These are phyloP conservation scores for Lentinus tigrinus DNA, from an alignment of 768 basidiomycete species.

Conservation along the genomic window DNA sequence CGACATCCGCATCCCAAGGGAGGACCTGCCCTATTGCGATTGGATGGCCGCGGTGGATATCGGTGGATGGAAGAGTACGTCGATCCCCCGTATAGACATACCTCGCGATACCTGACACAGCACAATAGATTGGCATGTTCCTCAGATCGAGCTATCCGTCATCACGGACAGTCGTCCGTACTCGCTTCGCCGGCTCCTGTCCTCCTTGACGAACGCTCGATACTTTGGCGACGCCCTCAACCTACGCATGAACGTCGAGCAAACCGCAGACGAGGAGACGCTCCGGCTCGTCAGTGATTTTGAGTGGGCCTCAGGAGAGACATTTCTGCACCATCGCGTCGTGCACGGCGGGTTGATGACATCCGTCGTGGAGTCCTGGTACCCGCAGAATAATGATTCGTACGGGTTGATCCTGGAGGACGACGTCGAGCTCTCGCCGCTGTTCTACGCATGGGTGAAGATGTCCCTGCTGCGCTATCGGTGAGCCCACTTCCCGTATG, in stretches of 20 bases:
- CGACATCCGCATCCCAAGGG: slow-evolving; percentile 42
- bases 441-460: slow-evolving; percentile 86
- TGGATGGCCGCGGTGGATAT: slow-evolving; percentile 66
- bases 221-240: slow-evolving; percentile 71
- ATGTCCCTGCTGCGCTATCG: slow-evolving; percentile 77
- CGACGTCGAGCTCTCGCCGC: slow-evolving; percentile 80
- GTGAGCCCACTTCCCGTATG: slow-evolving; percentile 21
- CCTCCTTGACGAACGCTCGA: slow-evolving; percentile 53
- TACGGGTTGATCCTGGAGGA: slow-evolving; percentile 85
- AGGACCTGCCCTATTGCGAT: slow-evolving; percentile 49
- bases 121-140: slow-evolving; percentile 68
- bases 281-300: slow-evolving; percentile 47
- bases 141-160: slow-evolving; percentile 66
- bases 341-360: slow-evolving; percentile 78
- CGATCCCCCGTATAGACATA: not conserved
- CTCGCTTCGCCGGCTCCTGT: slow-evolving; percentile 66
- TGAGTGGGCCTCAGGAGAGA: slow-evolving; percentile 58
- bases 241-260: slow-evolving; percentile 73
- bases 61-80: slow-evolving; percentile 58
- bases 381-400: slow-evolving; percentile 66
- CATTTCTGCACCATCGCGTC: slow-evolving; percentile 69
- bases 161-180: slow-evolving; percentile 76
- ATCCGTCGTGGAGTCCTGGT: slow-evolving; percentile 90
- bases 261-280: slow-evolving; percentile 66
- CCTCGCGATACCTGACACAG: slow-evolving; percentile 13